phyloP scores from a whole-genome alignment of 1,284 basidiomycete species.

The Ustilago cynodontis region DNA sequence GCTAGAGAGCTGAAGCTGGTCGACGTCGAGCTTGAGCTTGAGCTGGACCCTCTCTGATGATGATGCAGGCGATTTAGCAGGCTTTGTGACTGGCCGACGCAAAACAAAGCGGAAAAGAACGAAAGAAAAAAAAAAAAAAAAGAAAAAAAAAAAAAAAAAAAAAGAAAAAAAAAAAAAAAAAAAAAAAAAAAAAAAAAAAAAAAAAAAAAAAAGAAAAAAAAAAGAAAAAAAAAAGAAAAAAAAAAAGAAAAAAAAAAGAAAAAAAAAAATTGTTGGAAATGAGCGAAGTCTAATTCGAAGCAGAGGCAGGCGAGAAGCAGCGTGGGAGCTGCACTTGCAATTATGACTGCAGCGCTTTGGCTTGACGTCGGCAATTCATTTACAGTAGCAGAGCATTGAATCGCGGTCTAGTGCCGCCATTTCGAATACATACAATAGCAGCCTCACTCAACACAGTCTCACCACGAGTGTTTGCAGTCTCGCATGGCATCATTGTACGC shows the following conservation, averaged over 20 bases:
- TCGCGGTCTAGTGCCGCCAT: not conserved
- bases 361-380: not conserved
- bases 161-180: not conserved
- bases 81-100: not conserved
- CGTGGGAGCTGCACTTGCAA: not conserved
- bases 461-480: not conserved
- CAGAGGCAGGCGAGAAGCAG: not conserved
- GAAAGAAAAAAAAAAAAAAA: not conserved
- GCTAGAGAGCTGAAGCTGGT: too few species aligned
- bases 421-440: not conserved
- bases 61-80: constrained; percentile 4
- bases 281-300: constrained; percentile 8
- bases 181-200: not conserved
- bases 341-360: too few species aligned
- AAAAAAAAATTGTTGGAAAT: constrained; percentile 5
- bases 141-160: not conserved
- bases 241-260: not conserved
- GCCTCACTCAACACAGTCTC: not conserved
- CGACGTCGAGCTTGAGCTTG: too few species aligned
- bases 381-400: not conserved
- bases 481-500: not conserved
- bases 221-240: not conserved
- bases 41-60: not conserved
- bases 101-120: too few species aligned
- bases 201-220: not conserved